Evolutionary conservation across 2,329 filamentous ascomycete genomes (phyloP), one percentile per base, ranked within the genome.

Genomic region (Xylariaceae sp.): DNA sequence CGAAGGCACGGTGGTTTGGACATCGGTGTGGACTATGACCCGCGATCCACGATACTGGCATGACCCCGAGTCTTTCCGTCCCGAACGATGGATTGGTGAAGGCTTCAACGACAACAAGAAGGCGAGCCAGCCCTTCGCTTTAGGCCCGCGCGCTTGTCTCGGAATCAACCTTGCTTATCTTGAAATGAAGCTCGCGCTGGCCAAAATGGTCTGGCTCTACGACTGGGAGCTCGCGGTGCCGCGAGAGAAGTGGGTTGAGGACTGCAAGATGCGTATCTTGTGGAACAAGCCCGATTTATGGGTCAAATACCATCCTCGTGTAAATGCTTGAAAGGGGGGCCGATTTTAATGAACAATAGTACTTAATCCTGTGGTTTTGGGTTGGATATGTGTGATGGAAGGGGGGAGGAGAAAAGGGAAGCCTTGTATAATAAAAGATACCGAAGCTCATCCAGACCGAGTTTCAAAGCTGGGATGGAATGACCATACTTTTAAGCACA

Each of bases 131-230:
- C 68, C 68, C 0, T 70, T 69, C 53, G 64, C 62, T 2, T 48
- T 57, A 8, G 68, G 68, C 0, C 55, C 67, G 1, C 58, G 68
- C 2, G 62, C 60, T 47, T 70, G 68, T 47, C 62, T 70, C 8
- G 68, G 68, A 7, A 64, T 64, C 44, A 70, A 70, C 47, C 60
- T 73, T 11, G 75, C 75, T 0, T 73, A 73, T 42, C 67, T 75
- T 5, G 75, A 77, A 62, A 72, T 76, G 68, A 65, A 70, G 5
- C 59, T 74, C 3, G 69, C 74, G 9, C 51, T 77, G 9, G 72
- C 74, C 1, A 76, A 74, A 60, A 55, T 77, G 34, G 15, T 76
- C 6, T 76, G 62, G 56, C 62, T 66, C 1, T 77, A 73, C 55
- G 73, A 77, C 52, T 60, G 76, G 58, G 70, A 74, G 58, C 66